Evolutionary conservation across 768 basidiomycete genomes (phyloP).

Genomic region (Mycena maculata): DNA sequence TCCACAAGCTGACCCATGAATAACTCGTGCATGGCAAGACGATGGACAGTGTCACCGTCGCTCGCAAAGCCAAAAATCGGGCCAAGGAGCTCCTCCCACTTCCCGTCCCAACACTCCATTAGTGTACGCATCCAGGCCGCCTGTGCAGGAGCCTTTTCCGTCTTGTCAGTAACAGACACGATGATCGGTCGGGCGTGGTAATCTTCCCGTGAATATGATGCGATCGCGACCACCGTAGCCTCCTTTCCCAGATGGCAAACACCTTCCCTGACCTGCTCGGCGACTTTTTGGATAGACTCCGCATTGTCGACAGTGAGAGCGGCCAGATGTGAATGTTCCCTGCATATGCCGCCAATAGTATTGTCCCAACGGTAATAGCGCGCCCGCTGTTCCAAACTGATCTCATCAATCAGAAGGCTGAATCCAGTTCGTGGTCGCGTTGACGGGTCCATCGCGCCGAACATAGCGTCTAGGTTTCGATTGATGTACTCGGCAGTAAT

Average conservation of each 20-base stretch:
- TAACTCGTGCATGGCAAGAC: conserved; percentile 15
- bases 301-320: conserved; percentile 11
- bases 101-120: not conserved
- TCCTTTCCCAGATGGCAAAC: conserved; percentile 29
- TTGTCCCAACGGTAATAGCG: conserved; percentile 19
- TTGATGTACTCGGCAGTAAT: conserved; percentile 1
- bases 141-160: not conserved
- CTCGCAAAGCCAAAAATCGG: conserved; percentile 32
- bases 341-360: conserved; percentile 28
- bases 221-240: conserved; percentile 21
- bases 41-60: conserved; percentile 32
- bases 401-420: conserved; percentile 30
- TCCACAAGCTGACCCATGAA: conserved; percentile 6
- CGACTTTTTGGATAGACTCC: not conserved
- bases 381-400: conserved; percentile 23
- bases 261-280: not conserved
- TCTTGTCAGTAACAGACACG: conserved; percentile 28
- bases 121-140: conserved; percentile 8
- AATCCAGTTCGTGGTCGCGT: conserved; percentile 10
- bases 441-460: too few relatives aligned
- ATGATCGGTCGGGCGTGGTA: conserved; percentile 23
- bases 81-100: conserved; percentile 10
- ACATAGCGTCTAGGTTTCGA: conserved; percentile 23
- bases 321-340: conserved; percentile 20
- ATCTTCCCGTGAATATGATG: conserved; percentile 15